Evolutionary conservation across 768 basidiomycete species (phyloP).

Genomic region (Russula lepida): DNA sequence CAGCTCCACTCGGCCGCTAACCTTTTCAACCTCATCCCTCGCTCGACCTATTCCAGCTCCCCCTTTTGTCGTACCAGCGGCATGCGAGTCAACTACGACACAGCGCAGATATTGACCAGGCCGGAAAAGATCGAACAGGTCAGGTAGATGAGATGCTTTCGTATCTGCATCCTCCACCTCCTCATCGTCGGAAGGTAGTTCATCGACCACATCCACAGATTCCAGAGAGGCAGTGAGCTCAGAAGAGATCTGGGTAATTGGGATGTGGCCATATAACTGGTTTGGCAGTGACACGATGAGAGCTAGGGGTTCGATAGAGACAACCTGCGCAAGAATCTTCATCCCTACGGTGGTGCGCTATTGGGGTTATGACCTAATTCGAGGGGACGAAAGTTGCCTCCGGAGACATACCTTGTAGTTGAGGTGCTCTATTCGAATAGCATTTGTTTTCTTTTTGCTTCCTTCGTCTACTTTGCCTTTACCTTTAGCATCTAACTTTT

Average conservation of each 20-base stretch:
- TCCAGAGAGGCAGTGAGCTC: conserved; percentile 70
- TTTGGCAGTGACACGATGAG: conserved; percentile 92
- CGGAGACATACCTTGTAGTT: conserved; percentile 71
- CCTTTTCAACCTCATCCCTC: conserved; percentile 57
- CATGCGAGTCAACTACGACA: conserved; percentile 60
- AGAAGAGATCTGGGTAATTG: conserved; percentile 84
- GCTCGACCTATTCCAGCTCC: conserved; percentile 46
- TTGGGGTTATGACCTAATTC: conserved; percentile 8
- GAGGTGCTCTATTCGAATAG: conserved; percentile 76
- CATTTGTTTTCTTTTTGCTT: conserved; percentile 40
- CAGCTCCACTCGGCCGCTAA: conserved; percentile 75
- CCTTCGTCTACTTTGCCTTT: conserved; percentile 28
- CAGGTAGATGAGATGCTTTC: conserved; percentile 40
- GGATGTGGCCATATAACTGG: conserved; percentile 87
- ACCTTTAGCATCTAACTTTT: conserved; percentile 37
- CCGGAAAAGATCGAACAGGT: conserved; percentile 64
- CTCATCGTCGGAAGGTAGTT: conserved; percentile 40
- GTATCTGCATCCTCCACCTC: conserved; percentile 36
- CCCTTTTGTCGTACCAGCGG: conserved; percentile 54
- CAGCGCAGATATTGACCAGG: conserved; percentile 84
- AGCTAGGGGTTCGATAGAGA: conserved; percentile 79
- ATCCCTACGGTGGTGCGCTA: conserved; percentile 77
- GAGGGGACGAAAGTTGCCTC: background rate
- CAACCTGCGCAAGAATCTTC: conserved; percentile 82
- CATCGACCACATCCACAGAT: conserved; percentile 44